These are phyloP conservation scores for Batkoa obscura DNA, from an alignment of 371 early-diverging fungal genomes.

Conservation along the genomic window DNA sequence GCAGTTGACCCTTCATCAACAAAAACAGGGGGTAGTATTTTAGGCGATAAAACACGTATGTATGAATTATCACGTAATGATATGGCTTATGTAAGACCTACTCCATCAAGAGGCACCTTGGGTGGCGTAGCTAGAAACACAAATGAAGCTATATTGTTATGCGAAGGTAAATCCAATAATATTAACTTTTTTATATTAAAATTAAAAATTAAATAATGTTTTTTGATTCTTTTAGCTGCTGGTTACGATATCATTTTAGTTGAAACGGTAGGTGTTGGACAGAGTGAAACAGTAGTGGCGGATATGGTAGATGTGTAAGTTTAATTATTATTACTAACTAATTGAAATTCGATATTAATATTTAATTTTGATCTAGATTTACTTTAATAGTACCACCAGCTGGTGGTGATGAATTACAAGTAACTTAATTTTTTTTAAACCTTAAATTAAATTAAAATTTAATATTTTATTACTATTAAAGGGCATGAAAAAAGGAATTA, in stretches of 20 bases:
- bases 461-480: constrained; percentile 3
- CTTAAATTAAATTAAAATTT: background rate
- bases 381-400: constrained; percentile 12
- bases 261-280: constrained; percentile 71
- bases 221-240: constrained; percentile 19
- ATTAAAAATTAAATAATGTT: background rate
- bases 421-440: background rate
- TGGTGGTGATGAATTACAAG: constrained; percentile 11
- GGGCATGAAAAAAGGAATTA: constrained; percentile 69
- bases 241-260: constrained; percentile 59
- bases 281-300: constrained; percentile 61
- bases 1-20: constrained; percentile 65
- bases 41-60: constrained; percentile 75
- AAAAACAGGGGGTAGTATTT: constrained; percentile 54
- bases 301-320: constrained; percentile 65
- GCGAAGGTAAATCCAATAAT: constrained; percentile 28
- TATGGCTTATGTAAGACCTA: constrained; percentile 49
- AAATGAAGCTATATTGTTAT: constrained; percentile 48
- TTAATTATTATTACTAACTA: background rate
- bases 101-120: constrained; percentile 43
- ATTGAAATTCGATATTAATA: background rate
- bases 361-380: constrained; percentile 6
- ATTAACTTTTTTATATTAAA: background rate
- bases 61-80: constrained; percentile 28
- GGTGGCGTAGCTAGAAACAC: constrained; percentile 66